These are phyloP conservation scores for Annulohypoxylon truncatum DNA, from an alignment of 2,329 filamentous ascomycete genomes.

Conservation along the genomic window DNA sequence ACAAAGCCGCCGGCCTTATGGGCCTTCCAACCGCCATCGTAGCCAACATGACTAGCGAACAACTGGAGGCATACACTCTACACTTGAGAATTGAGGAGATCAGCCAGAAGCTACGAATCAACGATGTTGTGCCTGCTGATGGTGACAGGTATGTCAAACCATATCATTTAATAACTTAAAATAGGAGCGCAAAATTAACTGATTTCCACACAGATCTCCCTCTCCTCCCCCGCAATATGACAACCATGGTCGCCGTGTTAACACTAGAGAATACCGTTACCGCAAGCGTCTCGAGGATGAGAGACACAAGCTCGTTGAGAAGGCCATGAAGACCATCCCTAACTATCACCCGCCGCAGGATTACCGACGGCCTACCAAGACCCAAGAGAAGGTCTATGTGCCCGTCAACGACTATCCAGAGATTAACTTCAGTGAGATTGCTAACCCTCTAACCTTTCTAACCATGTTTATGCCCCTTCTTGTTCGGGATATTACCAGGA, in stretches of 20 bases:
- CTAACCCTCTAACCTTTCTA: constrained; percentile 95
- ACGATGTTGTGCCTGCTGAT: constrained; percentile 97
- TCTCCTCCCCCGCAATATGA: constrained; percentile 98
- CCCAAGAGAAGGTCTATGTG: constrained; percentile 99
- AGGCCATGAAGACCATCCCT: constrained; percentile 99
- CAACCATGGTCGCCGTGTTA: constrained; percentile 99
- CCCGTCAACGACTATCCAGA: constrained; percentile 99
- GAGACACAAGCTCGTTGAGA: constrained; percentile 97
- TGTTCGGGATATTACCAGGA: constrained; percentile 60
- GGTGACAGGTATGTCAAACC: constrained; percentile 81
- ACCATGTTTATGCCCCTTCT: constrained; percentile 60
- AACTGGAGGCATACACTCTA: constrained; percentile 95
- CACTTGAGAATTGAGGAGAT: constrained; percentile 99
- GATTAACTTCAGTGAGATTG: constrained; percentile 99
- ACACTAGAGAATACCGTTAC: constrained; percentile 98
- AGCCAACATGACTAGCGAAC: constrained; percentile 97
- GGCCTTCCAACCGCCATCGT: constrained; percentile 95
- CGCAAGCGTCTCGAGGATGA: constrained; percentile 98
- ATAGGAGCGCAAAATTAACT: constrained; percentile 1
- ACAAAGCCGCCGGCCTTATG: constrained; percentile 98
- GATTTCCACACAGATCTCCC: constrained; percentile 75
- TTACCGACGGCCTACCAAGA: constrained; percentile 98
- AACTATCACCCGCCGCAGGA: constrained; percentile 99
- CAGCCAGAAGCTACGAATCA: constrained; percentile 98
- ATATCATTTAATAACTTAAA: not conserved